Evolutionary conservation across 306 rosid genomes (phyloP).

Genomic region (Crotalaria pallida): DNA sequence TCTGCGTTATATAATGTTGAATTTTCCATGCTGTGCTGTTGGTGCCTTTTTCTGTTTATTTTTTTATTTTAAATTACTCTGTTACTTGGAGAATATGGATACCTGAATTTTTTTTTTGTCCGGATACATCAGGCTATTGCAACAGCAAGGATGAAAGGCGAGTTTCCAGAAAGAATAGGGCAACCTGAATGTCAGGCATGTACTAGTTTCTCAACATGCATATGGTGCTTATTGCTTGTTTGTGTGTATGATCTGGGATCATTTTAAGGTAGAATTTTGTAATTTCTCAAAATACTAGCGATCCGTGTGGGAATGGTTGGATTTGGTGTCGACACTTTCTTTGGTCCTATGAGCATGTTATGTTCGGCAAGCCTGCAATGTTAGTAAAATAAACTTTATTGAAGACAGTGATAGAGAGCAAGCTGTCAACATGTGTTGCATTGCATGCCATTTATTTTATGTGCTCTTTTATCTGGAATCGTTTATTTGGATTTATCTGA

Average conservation of each 20-base stretch:
- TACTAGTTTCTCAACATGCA: constrained; percentile 24
- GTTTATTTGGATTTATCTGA: not conserved
- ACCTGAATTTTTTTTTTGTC: constrained; percentile 12
- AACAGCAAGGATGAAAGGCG: constrained; percentile 89
- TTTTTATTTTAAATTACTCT: constrained; percentile 1
- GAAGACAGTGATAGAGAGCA: not conserved
- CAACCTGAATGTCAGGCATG: constrained; percentile 96
- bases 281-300: not conserved
- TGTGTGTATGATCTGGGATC: not conserved
- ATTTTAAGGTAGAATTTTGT: not conserved
- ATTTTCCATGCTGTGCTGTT: not conserved
- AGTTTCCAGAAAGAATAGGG: constrained; percentile 87
- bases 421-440: not conserved
- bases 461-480: not conserved
- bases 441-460: not conserved
- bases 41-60: not conserved
- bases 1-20: not conserved
- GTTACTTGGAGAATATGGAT: not conserved
- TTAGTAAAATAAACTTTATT: constrained; percentile 5
- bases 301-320: not conserved
- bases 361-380: not conserved
- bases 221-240: constrained; percentile 10
- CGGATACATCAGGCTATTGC: constrained; percentile 63
- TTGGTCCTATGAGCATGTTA: constrained; percentile 2
- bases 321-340: not conserved